These are phyloP conservation scores for Sporothrix inflata DNA, from an alignment of 2,329 filamentous ascomycete genomes.

Conservation along the genomic window DNA sequence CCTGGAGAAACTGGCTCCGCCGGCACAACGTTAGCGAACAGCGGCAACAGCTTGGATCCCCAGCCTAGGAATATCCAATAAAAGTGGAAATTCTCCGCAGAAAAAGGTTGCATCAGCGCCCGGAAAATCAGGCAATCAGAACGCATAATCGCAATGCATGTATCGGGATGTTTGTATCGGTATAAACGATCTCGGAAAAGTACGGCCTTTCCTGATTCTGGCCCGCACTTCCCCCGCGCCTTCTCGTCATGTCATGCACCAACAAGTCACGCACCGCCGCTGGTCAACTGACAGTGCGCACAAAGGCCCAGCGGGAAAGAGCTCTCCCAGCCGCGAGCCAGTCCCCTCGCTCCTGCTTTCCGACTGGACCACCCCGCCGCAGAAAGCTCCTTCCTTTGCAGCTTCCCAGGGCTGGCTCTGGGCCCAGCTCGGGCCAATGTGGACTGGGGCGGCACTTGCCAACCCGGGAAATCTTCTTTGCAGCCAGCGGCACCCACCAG, in stretches of 20 bases:
- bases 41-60: background rate
- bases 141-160: background rate
- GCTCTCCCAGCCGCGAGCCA: background rate
- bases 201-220: constrained; percentile 21
- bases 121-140: background rate
- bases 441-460: constrained; percentile 15
- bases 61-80: background rate
- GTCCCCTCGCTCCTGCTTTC: background rate
- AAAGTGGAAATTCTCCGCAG: constrained; percentile 9
- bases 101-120: background rate
- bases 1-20: constrained; percentile 18
- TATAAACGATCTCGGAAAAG: constrained; percentile 27
- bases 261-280: background rate
- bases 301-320: background rate
- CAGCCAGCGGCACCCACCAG: constrained; percentile 23
- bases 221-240: background rate
- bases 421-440: constrained; percentile 24
- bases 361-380: constrained; percentile 14
- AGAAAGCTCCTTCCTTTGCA: background rate
- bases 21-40: constrained; percentile 28
- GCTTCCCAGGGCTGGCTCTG: background rate
- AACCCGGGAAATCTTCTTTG: constrained; percentile 39
- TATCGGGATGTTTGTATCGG: background rate
- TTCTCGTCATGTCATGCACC: background rate
- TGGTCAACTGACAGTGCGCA: background rate